These are phyloP conservation scores for Trichoderma polysporum DNA, from an alignment of 2,329 filamentous ascomycete genomes.

Conservation along the genomic window DNA sequence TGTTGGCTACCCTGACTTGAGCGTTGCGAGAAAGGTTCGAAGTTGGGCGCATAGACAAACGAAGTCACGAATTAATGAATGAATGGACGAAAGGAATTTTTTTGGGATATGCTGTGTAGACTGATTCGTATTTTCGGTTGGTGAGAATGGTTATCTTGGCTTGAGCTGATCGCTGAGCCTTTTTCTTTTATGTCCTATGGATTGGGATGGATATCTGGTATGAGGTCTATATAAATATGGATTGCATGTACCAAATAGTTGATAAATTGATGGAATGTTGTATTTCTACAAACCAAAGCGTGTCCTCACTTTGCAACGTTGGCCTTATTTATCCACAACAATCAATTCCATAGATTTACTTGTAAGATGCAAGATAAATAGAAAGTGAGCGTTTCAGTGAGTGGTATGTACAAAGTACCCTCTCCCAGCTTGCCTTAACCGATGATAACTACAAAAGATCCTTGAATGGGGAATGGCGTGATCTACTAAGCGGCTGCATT, in stretches of 20 bases:
- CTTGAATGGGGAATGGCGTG: background rate
- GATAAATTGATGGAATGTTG: background rate
- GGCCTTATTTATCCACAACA: background rate
- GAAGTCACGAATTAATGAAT: slow-evolving; percentile 18
- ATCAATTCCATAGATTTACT: no score
- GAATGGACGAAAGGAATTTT: background rate
- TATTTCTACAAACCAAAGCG: background rate
- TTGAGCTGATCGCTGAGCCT: background rate
- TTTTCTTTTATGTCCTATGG: background rate
- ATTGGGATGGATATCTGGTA: background rate
- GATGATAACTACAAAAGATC: background rate
- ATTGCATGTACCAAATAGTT: background rate
- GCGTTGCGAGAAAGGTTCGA: background rate
- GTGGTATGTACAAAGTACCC: background rate
- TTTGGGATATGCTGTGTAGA: slow-evolving; percentile 6
- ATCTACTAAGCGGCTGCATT: no score
- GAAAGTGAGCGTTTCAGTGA: background rate
- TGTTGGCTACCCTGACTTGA: slow-evolving; percentile 70
- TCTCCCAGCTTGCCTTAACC: background rate
- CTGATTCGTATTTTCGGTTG: background rate
- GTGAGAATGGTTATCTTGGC: background rate
- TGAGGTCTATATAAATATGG: background rate
- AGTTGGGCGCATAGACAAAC: slow-evolving; percentile 5
- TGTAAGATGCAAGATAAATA: background rate
- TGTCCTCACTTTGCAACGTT: background rate